phyloP scores from a whole-genome alignment of 2,329 filamentous ascomycete species.

The Lecanicillium sp. region DNA sequence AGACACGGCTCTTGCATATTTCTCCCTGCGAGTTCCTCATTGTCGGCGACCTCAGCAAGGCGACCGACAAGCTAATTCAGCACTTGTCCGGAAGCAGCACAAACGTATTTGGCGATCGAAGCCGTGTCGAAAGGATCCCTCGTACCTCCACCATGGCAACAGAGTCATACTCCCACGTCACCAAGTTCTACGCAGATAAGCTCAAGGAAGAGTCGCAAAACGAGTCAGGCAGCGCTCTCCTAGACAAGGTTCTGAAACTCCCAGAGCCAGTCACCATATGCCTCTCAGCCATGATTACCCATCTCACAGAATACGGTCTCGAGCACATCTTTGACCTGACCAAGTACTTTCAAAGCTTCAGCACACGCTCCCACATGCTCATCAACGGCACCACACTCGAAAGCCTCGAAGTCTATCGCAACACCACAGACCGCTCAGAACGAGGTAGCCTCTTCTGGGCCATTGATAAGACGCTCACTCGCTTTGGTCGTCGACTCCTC shows the following conservation, averaged over 20 bases:
- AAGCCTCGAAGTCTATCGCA: conserved; percentile 91
- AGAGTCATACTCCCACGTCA: conserved; percentile 80
- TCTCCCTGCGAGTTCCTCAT: conserved; percentile 93
- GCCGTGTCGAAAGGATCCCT: conserved; percentile 71
- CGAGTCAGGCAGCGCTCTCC: conserved; percentile 52
- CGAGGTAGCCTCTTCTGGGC: conserved; percentile 95
- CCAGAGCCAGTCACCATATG: conserved; percentile 84
- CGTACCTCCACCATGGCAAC: conserved; percentile 75
- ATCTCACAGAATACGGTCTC: conserved; percentile 83
- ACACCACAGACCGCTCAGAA: conserved; percentile 76
- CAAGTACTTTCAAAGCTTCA: conserved; percentile 96
- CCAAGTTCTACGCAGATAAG: conserved; percentile 85
- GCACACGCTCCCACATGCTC: conserved; percentile 88
- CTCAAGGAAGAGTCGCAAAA: conserved; percentile 54
- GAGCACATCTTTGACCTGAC: conserved; percentile 95
- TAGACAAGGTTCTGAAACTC: conserved; percentile 80
- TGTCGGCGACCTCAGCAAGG: conserved; percentile 80
- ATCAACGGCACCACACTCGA: conserved; percentile 91
- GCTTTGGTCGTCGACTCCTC: conserved; percentile 78
- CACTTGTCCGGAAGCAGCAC: conserved; percentile 84
- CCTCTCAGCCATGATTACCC: conserved; percentile 91
- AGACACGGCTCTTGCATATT: conserved; percentile 91
- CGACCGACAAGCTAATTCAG: conserved; percentile 84
- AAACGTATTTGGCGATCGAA: conserved; percentile 86
- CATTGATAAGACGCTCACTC: conserved; percentile 82